Conservation (phyloP, 2,329 filamentous ascomycete genomes). For the Fusarium sp. region DNA sequence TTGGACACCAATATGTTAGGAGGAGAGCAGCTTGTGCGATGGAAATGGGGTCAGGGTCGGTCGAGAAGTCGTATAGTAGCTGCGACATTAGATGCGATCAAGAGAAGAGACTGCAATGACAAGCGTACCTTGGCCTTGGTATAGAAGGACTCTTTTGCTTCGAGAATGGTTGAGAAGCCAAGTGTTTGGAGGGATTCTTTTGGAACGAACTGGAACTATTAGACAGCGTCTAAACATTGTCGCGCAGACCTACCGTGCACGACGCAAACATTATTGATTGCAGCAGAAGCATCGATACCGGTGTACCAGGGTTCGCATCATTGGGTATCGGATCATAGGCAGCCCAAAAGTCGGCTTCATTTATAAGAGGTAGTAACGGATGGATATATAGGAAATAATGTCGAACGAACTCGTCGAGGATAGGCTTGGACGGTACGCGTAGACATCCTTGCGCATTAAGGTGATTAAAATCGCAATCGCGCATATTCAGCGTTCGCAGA, state of each 20-base stretch:
- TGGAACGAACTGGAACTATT: constrained; percentile 22
- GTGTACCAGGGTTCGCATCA: constrained; percentile 3
- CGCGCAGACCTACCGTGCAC: constrained; percentile 27
- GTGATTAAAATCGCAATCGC: constrained; percentile 27
- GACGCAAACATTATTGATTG: constrained; percentile 40
- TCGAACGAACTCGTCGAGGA: constrained; percentile 35
- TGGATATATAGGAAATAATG: constrained; percentile 40
- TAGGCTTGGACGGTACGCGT: constrained; percentile 31
- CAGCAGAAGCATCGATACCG: constrained; percentile 27
- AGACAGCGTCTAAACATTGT: not conserved
- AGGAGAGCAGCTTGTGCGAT: constrained; percentile 33
- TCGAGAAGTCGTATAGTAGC: constrained; percentile 37
- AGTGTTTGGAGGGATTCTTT: constrained; percentile 25
- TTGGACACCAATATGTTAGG: constrained; percentile 37
- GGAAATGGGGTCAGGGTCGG: constrained; percentile 33
- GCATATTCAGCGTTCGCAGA: constrained; percentile 25
- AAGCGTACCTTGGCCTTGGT: constrained; percentile 35
- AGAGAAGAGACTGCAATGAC: accelerated
- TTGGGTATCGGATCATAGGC: constrained; percentile 16
- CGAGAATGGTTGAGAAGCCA: constrained; percentile 28
- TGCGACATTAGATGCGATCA: not conserved
- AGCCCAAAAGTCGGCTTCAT: constrained; percentile 35
- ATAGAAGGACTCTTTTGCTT: constrained; percentile 37
- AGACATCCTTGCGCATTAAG: constrained; percentile 33
- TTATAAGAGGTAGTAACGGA: constrained; percentile 29